Base-by-base conservation (phyloP, 2,329 filamentous ascomycete species). In the Paracoccidioides lutzii region DNA sequence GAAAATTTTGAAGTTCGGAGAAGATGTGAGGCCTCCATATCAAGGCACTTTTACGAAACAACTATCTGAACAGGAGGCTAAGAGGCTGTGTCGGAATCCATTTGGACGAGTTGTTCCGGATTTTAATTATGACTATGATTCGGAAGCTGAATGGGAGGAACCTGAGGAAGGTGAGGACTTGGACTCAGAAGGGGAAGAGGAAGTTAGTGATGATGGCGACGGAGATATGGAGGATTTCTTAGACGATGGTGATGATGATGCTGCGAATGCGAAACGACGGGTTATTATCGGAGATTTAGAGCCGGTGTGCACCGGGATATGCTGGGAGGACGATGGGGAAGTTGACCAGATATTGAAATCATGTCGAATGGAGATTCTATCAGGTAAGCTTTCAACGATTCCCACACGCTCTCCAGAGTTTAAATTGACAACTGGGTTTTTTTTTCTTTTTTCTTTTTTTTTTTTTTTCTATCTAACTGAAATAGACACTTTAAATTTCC, bases 171-270 rank as follows among this genome's bases (percentile, higher is more conserved):
- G 87, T 56, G 84, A 86, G 62, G 82, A 87, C 53, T 69, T 85
- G 2, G 73, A 79, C 51, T 81, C 80, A 3, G 83, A 85, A 57
- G 81, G 80, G 35, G 82, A 85, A 55, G 82, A 85, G 5, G 75
- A 78, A 8, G 76, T 77, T 54, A 80, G 77, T 55, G 77, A 80
- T 4, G 81, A 81, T 9, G 85, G 82, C n/a, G 86, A 88, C 14
- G 86, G 88, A 59, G 90, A 94, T 58, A 86, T 95, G 83, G 88
- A 89, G 3, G 90, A 83, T 15, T 96, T 96, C 65, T 76, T 96
- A 1, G 90, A 95, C 62, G 88, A 94, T 63, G 88, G 88, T 5
- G 88, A 94, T 54, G 88, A 93, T 69, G 64, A 69, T 6, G 65
- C 79, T 73, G 58, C 73, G 70, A 66, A 75, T 71, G 60, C 76